Evolutionary conservation across 805 yeast genomes (phyloP).

Genomic region (Cyberlindnera sargentensis): DNA sequence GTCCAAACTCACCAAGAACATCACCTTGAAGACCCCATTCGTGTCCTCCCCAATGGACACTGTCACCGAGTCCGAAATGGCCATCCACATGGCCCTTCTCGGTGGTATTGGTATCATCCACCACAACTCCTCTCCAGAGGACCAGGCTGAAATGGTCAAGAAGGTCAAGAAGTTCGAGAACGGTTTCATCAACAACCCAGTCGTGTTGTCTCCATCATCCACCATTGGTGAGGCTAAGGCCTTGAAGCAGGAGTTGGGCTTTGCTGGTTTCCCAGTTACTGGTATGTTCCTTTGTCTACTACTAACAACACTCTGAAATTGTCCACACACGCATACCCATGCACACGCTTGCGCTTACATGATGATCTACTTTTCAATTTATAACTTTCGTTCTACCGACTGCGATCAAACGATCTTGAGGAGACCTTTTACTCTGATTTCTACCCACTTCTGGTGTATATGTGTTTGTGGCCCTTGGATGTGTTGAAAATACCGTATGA

Average conservation of each 20-base stretch:
- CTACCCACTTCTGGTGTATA: background rate
- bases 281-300: slow-evolving; percentile 59
- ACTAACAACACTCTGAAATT: background rate
- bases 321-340: no score
- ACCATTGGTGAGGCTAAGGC: slow-evolving; percentile 78
- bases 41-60: slow-evolving; percentile 99
- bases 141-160: slow-evolving; percentile 97
- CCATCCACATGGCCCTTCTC: slow-evolving; percentile 94
- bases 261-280: slow-evolving; percentile 98
- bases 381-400: slow-evolving; percentile 99
- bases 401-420: slow-evolving; percentile 95
- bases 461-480: no score
- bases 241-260: slow-evolving; percentile 70
- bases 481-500: no score
- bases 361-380: slow-evolving; percentile 44
- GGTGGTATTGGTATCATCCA: slow-evolving; percentile 99
- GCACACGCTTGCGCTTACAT: slow-evolving; percentile 16
- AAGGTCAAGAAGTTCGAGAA: slow-evolving; percentile 96
- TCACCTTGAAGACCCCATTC: slow-evolving; percentile 87
- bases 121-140: slow-evolving; percentile 94
- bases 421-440: slow-evolving; percentile 49
- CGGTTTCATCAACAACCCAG: slow-evolving; percentile 93
- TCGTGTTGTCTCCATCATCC: slow-evolving; percentile 67
- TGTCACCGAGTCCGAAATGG: slow-evolving; percentile 96
- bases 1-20: slow-evolving; percentile 84